Conservation (phyloP, 768 basidiomycete species). For the Russula sp. region DNA sequence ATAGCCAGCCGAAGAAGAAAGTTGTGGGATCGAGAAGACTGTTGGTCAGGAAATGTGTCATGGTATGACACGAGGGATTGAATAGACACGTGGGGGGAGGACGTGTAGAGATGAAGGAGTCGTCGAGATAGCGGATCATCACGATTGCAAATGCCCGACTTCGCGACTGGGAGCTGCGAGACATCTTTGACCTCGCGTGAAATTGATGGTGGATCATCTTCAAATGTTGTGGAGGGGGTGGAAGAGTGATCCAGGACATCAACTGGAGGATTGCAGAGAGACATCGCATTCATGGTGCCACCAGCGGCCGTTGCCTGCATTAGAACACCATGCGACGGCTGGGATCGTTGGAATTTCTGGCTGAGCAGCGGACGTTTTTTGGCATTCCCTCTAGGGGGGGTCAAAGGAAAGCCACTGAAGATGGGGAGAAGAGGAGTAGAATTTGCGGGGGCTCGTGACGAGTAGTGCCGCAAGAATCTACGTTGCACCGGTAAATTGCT, state of each 20-base stretch:
- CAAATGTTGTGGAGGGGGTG: not conserved
- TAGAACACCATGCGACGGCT: not conserved
- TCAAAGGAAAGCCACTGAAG: not conserved
- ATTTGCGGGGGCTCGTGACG: slow-evolving; percentile 1
- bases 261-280: not conserved
- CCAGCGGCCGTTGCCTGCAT: not conserved
- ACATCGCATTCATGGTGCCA: not conserved
- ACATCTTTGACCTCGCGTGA: not conserved
- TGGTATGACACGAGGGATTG: slow-evolving; percentile 46
- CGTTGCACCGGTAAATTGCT: not conserved
- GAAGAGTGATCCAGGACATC: not conserved
- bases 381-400: not conserved
- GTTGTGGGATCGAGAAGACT: slow-evolving; percentile 39
- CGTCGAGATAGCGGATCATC: not conserved
- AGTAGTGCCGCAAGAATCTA: slow-evolving; percentile 4
- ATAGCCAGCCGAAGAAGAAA: slow-evolving; percentile 42
- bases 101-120: slow-evolving; percentile 12
- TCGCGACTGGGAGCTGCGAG: not conserved
- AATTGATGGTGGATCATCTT: not conserved
- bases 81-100: slow-evolving; percentile 27
- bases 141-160: not conserved
- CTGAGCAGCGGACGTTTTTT: not conserved
- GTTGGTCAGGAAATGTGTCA: slow-evolving; percentile 27
- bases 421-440: slow-evolving; percentile 4
- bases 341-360: not conserved